Evolutionary conservation across 805 yeast species (phyloP), one percentile per base, ranked within the genome.

Genomic region (Candida andamanensis): DNA sequence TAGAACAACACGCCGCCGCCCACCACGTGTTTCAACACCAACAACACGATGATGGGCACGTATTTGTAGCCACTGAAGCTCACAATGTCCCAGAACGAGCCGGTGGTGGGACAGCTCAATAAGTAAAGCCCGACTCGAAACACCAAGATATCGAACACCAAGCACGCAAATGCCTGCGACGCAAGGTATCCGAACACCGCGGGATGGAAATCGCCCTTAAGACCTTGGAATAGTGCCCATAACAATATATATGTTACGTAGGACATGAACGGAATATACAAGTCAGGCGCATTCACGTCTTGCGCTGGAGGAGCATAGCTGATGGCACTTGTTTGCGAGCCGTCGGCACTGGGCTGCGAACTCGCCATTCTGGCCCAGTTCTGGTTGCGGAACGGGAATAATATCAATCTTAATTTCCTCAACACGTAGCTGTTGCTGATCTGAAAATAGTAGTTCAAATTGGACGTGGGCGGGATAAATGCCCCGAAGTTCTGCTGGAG

Each of bases 181-280:
- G 95, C 78, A 39, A 89, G 78, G 51, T 79, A 78, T 6, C 97
- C 96, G 41, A 94, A 74, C 46, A 87, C 69, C 52, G 89, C 89
- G 0, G 98, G 98, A 47, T 90, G 95, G 65, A 92, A 92, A 18
- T 79, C 79, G 17, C 95, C 96, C 35, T 78, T 74, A 32, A 90
- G 60, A 8, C 98, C 99, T 37, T 85, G 83, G 42, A 83, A 72
- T 15, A 83, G 71, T 2, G 95, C 90, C 74, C 90, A 78, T 22
- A 85, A 69, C 39, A 92, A 63, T 30, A 90, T 80, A 50, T 89
- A 89, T 1, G 97, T 86, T 30, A 86, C 75, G 47, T 83, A 74
- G 2, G 96, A 85, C 97, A 94, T 92, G 39, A 85, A 60, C 5
- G 99, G 99, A 33, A 92, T 85, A 58, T 92, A 92, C 65, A 92